Evolutionary conservation across 306 rosid genomes (phyloP).

Genomic region (Psophocarpus tetragonolobus): DNA sequence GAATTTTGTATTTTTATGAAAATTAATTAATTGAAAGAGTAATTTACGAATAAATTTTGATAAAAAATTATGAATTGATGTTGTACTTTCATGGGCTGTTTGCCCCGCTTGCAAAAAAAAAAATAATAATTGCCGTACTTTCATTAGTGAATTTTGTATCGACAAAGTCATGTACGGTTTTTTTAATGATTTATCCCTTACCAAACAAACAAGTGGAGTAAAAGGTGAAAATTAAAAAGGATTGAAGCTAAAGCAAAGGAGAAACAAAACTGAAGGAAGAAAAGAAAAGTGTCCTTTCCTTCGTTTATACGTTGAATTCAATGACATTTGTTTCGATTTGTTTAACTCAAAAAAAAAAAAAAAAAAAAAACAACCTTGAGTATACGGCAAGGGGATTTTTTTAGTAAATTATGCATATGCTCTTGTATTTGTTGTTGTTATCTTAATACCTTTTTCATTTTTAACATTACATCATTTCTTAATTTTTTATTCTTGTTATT

Average conservation of each 20-base stretch:
- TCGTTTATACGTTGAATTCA: neutral
- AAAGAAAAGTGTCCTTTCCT: neutral
- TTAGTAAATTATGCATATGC: no score
- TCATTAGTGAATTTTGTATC: neutral
- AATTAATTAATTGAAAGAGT: no score
- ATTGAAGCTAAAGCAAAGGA: constrained; percentile 12
- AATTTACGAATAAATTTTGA: neutral
- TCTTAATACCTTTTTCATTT: no score
- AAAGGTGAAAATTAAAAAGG: neutral
- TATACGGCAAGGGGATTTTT: neutral
- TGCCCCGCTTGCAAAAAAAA: no score
- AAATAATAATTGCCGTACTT: no score
- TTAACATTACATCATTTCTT: no score
- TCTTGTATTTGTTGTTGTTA: no score
- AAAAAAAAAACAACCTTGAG: neutral
- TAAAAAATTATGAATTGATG: neutral
- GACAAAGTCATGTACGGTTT: neutral
- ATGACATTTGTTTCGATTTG: neutral
- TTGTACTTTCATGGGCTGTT: neutral
- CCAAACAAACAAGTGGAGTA: constrained; percentile 21
- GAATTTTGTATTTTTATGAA: no score
- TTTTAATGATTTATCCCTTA: neutral
- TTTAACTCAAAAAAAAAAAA: neutral
- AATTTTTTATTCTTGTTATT: no score
- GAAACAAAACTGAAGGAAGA: constrained; percentile 4